Evolutionary conservation across 2,329 filamentous ascomycete genomes (phyloP).

Genomic region (Colletotrichum gigasporum): DNA sequence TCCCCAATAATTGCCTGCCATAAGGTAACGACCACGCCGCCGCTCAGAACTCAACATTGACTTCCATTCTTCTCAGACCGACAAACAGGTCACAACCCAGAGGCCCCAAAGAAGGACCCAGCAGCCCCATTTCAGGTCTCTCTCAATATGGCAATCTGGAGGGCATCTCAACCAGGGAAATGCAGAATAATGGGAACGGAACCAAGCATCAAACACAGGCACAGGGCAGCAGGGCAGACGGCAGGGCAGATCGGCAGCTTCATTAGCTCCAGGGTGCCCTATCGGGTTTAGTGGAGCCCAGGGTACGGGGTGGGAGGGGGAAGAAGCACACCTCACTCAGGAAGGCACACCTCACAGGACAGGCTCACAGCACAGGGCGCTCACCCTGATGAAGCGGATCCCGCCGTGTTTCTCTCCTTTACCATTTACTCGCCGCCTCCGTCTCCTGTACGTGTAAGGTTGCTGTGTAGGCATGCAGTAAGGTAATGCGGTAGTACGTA

Average conservation of each 20-base stretch:
- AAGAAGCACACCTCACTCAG: neutral
- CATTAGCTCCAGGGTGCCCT: neutral
- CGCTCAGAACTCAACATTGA: too few relatives aligned
- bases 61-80: too few relatives aligned
- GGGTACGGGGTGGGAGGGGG: neutral
- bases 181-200: neutral
- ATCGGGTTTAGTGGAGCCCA: neutral
- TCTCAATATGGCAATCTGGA: too few relatives aligned
- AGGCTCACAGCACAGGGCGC: neutral
- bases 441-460: too few relatives aligned
- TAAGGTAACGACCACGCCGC: too few relatives aligned
- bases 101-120: too few relatives aligned
- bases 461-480: too few relatives aligned
- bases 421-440: neutral
- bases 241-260: neutral
- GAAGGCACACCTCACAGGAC: neutral
- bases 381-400: neutral
- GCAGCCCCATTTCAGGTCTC: too few relatives aligned
- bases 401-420: neutral
- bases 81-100: too few relatives aligned
- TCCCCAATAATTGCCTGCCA: too few relatives aligned
- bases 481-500: too few relatives aligned
- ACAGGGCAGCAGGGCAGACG: slow-evolving; percentile 1
- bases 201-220: neutral
- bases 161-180: neutral